These are phyloP conservation scores for Mimosa pudica DNA, from an alignment of 306 rosid species.

Conservation along the genomic window DNA sequence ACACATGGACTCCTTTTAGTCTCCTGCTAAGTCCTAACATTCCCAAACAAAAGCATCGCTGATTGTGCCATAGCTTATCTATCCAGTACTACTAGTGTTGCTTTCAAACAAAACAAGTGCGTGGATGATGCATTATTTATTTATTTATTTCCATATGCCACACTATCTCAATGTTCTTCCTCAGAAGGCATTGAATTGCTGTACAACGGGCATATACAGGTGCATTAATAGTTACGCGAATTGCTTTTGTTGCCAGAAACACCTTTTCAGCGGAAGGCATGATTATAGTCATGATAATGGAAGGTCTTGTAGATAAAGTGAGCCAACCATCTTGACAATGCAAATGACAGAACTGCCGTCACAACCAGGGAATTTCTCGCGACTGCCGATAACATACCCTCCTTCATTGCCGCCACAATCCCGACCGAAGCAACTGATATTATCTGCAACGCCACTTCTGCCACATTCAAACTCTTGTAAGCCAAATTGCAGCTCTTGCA, in stretches of 20 bases:
- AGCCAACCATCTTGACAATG: constrained; percentile 73
- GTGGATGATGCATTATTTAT: background rate
- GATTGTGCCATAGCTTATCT: background rate
- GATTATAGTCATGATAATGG: constrained; percentile 78
- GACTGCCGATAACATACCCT: constrained; percentile 42
- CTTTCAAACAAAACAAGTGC: background rate
- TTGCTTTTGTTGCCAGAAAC: background rate
- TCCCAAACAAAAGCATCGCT: background rate
- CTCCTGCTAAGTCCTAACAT: background rate
- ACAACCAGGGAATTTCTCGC: constrained; percentile 56
- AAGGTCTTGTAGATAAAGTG: constrained; percentile 75
- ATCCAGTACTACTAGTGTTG: background rate
- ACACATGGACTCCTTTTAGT: background rate
- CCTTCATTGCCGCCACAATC: constrained; percentile 65
- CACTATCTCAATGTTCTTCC: background rate
- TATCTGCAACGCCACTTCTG: constrained; percentile 65
- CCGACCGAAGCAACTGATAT: constrained; percentile 65
- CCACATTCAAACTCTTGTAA: constrained; percentile 64
- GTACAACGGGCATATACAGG: background rate
- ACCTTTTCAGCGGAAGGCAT: constrained; percentile 57
- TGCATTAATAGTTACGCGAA: background rate
- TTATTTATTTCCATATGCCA: background rate
- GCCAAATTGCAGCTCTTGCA: constrained; percentile 84
- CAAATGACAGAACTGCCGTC: constrained; percentile 63
- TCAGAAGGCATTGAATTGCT: constrained; percentile 19